phyloP scores from a whole-genome alignment of 176 grass and related monocot genomes.

The Typha latifolia region DNA sequence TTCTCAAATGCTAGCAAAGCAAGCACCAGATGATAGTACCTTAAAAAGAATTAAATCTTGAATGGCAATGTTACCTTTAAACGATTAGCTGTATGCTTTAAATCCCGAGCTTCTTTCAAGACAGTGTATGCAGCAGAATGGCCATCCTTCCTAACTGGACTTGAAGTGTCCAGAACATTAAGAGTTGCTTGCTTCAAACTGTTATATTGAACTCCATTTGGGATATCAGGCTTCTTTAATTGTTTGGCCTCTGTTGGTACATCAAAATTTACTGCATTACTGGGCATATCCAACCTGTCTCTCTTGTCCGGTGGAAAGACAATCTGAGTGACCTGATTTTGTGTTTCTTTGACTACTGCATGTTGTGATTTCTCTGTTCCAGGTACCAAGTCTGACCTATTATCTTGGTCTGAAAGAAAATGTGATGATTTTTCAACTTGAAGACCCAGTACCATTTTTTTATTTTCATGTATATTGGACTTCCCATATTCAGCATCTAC shows the following conservation, averaged over 20 bases:
- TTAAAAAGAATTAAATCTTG: constrained; percentile 26
- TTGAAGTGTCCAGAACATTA: constrained; percentile 35
- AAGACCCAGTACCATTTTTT: constrained; percentile 18
- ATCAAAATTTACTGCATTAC: constrained; percentile 6
- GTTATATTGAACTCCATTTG: constrained; percentile 36
- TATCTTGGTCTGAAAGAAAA: constrained; percentile 12
- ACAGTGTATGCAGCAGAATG: constrained; percentile 32
- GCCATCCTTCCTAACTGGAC: constrained; percentile 57
- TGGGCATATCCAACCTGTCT: constrained; percentile 27
- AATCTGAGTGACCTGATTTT: constrained; percentile 27
- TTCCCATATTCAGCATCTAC: constrained; percentile 25
- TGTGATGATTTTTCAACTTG: constrained; percentile 19
- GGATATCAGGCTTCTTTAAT: constrained; percentile 35
- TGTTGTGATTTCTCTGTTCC: constrained; percentile 38
- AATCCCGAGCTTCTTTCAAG: constrained; percentile 81
- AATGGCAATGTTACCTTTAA: constrained; percentile 60
- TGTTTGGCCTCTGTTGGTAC: constrained; percentile 39
- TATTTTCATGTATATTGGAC: constrained; percentile 13
- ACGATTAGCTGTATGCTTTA: constrained; percentile 78
- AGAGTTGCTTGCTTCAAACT: constrained; percentile 35
- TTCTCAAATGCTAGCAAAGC: constrained; percentile 5
- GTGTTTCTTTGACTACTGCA: constrained; percentile 41
- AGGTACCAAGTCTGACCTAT: constrained; percentile 18
- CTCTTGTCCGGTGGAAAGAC: constrained; percentile 40
- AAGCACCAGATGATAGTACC: not conserved